phyloP scores from a whole-genome alignment of 1,139 yeast species.

The Groenewaldozyma sp. region DNA sequence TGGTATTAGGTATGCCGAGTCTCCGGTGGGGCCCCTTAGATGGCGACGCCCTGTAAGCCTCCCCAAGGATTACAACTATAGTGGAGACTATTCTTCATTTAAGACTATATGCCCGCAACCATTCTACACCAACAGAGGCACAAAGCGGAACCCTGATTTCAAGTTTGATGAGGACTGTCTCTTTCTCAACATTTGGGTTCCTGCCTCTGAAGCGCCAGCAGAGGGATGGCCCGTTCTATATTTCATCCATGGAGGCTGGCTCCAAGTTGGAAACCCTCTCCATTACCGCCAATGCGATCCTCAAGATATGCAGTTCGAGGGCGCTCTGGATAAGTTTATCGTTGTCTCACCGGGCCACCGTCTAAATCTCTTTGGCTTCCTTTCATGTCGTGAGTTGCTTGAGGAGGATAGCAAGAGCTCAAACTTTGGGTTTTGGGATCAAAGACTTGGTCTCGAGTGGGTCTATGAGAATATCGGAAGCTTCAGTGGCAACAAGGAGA shows the following conservation, averaged over 20 bases:
- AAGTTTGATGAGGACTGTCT: slow-evolving; percentile 31
- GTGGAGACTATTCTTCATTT: slow-evolving; percentile 29
- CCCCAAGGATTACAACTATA: slow-evolving; percentile 29
- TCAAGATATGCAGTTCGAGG: slow-evolving; percentile 21
- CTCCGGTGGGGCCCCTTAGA: slow-evolving; percentile 23
- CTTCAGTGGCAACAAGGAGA: slow-evolving; percentile 34
- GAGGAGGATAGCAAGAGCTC: slow-evolving; percentile 25
- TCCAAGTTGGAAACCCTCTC: slow-evolving; percentile 33
- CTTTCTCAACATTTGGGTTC: slow-evolving; percentile 35
- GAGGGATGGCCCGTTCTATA: slow-evolving; percentile 35
- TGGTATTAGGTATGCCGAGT: slow-evolving; percentile 21
- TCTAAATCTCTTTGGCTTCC: slow-evolving; percentile 35
- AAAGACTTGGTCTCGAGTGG: slow-evolving; percentile 29
- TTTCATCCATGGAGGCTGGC: slow-evolving; percentile 37
- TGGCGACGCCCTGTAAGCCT: slow-evolving; percentile 26
- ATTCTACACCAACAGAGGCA: slow-evolving; percentile 8
- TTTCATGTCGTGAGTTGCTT: slow-evolving; percentile 26
- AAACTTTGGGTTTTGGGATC: slow-evolving; percentile 39
- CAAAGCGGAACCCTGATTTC: slow-evolving; percentile 19
- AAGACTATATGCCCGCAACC: slow-evolving; percentile 33
- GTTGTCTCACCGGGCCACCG: slow-evolving; percentile 36
- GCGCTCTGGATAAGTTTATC: slow-evolving; percentile 27
- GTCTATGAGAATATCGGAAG: slow-evolving; percentile 23
- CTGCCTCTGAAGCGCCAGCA: slow-evolving; percentile 28
- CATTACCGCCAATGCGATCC: slow-evolving; percentile 24